Evolutionary conservation across 2,329 filamentous ascomycete species (phyloP).

Genomic region (Epichloe elymi): DNA sequence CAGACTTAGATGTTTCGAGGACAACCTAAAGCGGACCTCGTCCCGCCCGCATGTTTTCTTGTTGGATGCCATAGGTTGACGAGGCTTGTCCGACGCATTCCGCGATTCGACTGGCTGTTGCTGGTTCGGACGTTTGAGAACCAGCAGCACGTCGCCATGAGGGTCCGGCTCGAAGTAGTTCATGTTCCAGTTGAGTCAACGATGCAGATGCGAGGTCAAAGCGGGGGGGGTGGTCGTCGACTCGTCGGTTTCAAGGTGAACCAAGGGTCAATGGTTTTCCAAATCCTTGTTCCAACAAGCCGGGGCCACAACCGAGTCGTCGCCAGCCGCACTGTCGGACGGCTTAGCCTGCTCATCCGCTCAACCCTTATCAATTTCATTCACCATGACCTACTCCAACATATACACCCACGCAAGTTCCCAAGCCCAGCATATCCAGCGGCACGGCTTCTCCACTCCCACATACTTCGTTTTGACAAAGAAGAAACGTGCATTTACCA

Average conservation of each 20-base stretch:
- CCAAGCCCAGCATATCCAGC: not conserved
- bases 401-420: not conserved
- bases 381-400: not conserved
- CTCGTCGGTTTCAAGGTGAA: no score
- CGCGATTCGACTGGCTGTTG: not conserved
- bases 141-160: not conserved
- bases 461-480: not conserved
- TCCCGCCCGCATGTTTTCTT: not conserved
- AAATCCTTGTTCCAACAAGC: no score
- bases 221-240: no score
- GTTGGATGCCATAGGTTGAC: not conserved
- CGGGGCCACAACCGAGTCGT: no score
- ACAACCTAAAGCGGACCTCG: slow-evolving; percentile 11
- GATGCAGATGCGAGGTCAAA: no score
- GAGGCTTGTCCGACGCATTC: no score
- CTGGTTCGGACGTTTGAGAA: not conserved
- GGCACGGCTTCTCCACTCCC: not conserved
- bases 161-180: not conserved
- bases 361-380: not conserved
- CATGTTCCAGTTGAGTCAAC: not conserved
- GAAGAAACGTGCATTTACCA: not conserved
- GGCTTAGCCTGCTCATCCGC: no score
- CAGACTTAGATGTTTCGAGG: slow-evolving; percentile 22
- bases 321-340: no score
- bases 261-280: no score